Percentiles rank a stretch among this genome's conserved stretches.
Evolutionary conservation across 768 basidiomycete genomes (phyloP).

Genomic region (Rubroboletus satanas): DNA sequence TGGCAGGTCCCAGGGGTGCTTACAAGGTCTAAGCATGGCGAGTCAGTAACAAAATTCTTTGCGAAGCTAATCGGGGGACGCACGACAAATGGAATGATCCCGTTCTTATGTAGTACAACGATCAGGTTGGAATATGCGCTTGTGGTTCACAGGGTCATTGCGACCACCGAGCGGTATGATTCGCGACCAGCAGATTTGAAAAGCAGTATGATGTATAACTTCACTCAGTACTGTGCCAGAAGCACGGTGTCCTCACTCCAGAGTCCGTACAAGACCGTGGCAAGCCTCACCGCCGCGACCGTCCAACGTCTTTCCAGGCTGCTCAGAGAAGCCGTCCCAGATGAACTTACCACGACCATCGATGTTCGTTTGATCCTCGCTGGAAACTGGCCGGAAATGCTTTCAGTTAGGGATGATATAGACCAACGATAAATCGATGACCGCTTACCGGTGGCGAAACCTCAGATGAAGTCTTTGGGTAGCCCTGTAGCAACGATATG

Average conservation of each 20-base stretch:
- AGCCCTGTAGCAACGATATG: slow-evolving; percentile 41
- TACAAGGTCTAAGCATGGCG: slow-evolving; percentile 47
- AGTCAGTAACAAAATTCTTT: not conserved
- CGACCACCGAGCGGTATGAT: slow-evolving; percentile 72
- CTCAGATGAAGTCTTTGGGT: slow-evolving; percentile 62
- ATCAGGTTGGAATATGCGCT: slow-evolving; percentile 71
- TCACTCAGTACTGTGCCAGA: slow-evolving; percentile 60
- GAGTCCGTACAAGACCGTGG: slow-evolving; percentile 65
- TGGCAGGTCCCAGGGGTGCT: slow-evolving; percentile 51
- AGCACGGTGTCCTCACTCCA: slow-evolving; percentile 68
- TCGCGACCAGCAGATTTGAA: slow-evolving; percentile 32
- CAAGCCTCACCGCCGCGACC: slow-evolving; percentile 62
- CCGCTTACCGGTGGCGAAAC: slow-evolving; percentile 63
- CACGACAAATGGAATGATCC: slow-evolving; percentile 67
- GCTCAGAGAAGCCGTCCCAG: slow-evolving; percentile 70
- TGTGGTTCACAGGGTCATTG: slow-evolving; percentile 66
- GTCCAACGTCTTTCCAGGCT: slow-evolving; percentile 66
- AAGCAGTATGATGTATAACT: slow-evolving; percentile 50
- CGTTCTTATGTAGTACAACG: slow-evolving; percentile 57
- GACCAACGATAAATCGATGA: not conserved
- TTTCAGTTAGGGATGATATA: not conserved
- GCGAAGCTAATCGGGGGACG: slow-evolving; percentile 19
- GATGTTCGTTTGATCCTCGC: slow-evolving; percentile 59
- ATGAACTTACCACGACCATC: slow-evolving; percentile 66
- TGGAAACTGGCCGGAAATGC: slow-evolving; percentile 56